These are phyloP conservation scores for Leccinum uliginosum DNA, from an alignment of 768 basidiomycete species.

Conservation along the genomic window DNA sequence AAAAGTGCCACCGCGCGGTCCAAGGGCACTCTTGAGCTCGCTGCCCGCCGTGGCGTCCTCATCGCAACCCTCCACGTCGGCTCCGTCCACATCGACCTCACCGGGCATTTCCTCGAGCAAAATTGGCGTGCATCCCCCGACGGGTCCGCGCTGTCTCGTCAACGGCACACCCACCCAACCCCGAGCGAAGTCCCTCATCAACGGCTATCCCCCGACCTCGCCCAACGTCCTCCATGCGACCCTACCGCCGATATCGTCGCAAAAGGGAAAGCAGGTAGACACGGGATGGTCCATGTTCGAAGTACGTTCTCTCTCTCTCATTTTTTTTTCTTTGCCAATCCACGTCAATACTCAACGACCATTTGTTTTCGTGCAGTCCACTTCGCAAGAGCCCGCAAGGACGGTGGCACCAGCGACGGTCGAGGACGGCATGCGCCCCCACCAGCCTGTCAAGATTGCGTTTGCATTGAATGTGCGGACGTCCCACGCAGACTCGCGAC, in stretches of 20 bases:
- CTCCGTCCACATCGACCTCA: slow-evolving; percentile 33
- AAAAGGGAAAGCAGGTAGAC: slow-evolving; percentile 43
- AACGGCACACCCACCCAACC: slow-evolving; percentile 33
- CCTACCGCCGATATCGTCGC: slow-evolving; percentile 27
- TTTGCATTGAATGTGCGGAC: slow-evolving; percentile 30
- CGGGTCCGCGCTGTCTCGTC: slow-evolving; percentile 59
- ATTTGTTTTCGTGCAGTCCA: slow-evolving; percentile 13
- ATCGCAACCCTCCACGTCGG: slow-evolving; percentile 29
- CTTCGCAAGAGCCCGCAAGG: slow-evolving; percentile 17
- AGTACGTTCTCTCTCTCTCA: slow-evolving; percentile 25
- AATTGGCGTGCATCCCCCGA: slow-evolving; percentile 56
- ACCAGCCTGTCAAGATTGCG: slow-evolving; percentile 31
- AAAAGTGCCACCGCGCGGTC: slow-evolving; percentile 72
- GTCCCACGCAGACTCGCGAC: slow-evolving; percentile 22
- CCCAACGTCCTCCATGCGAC: slow-evolving; percentile 26
- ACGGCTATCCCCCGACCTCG: slow-evolving; percentile 36
- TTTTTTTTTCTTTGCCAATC: neutral
- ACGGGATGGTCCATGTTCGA: slow-evolving; percentile 32
- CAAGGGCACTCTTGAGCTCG: slow-evolving; percentile 59
- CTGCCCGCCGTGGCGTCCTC: slow-evolving; percentile 29
- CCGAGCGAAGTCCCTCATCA: slow-evolving; percentile 39
- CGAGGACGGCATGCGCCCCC: slow-evolving; percentile 29
- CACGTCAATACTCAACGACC: neutral
- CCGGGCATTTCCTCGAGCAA: slow-evolving; percentile 32
- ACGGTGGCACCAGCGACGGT: slow-evolving; percentile 20